Evolutionary conservation across 768 basidiomycete species (phyloP).

Genomic region (Suillus decipiens): DNA sequence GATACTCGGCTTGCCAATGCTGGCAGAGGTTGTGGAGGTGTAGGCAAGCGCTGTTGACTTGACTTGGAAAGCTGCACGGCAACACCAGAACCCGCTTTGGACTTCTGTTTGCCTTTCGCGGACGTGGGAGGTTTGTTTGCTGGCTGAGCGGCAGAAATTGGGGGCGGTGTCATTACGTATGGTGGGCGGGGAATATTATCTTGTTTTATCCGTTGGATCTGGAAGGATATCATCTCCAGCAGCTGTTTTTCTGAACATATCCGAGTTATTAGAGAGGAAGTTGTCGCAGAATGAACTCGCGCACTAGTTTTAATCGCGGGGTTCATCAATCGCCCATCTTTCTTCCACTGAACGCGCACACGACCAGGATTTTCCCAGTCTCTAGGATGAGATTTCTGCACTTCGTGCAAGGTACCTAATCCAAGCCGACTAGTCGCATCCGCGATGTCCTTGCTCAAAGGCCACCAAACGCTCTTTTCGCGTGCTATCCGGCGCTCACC

Average conservation of each 20-base stretch:
- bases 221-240: conserved; percentile 69
- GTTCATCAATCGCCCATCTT: conserved; percentile 68
- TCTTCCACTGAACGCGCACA: conserved; percentile 91
- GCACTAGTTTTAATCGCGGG: conserved; percentile 73
- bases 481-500: conserved; percentile 83
- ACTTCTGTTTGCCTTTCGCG: conserved; percentile 56
- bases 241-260: conserved; percentile 69
- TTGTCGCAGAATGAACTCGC: conserved; percentile 28
- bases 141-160: conserved; percentile 30
- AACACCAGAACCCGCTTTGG: conserved; percentile 41
- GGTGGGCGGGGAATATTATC: conserved; percentile 69
- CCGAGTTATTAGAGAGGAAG: not conserved
- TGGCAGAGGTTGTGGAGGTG: conserved; percentile 77
- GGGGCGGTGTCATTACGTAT: conserved; percentile 42
- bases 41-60: conserved; percentile 55
- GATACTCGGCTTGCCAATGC: conserved; percentile 74
- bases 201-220: conserved; percentile 73
- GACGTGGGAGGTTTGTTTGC: conserved; percentile 34
- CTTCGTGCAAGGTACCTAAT: conserved; percentile 83
- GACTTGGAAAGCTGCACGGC: conserved; percentile 27
- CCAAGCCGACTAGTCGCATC: conserved; percentile 79
- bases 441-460: conserved; percentile 89
- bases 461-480: conserved; percentile 89
- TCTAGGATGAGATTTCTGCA: conserved; percentile 86
- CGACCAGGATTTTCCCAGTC: conserved; percentile 99